Base-by-base conservation (phyloP, 352 stramenopile genomes). In the Sclerospora graminicola region DNA sequence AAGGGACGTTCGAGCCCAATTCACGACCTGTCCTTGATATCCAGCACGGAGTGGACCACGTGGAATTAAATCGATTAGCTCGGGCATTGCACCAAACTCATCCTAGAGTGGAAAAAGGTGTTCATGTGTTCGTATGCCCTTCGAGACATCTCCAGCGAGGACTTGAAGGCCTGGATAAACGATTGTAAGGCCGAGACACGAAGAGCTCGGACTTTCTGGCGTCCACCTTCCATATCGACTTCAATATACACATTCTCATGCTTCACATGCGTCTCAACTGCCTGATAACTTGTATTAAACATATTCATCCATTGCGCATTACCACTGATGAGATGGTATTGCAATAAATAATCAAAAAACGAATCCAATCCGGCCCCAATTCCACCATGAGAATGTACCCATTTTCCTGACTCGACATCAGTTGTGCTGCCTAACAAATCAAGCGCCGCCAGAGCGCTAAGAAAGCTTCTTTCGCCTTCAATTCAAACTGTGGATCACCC, bases 281-380 rank as follows among this genome's bases (percentile, higher is more conserved):
- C 77, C 14, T 54, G 55, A 43, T 94, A 94, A 41, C 75, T 90
- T 24, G 57, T 55, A 41, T 86, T 84, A 58, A 94, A 97, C 88
- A 98, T 97, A 8, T 73, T 71, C 60, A 97, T 69, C 82, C 94
- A 83, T 66, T 76, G 51, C 13, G 82, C 51, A 43, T 98, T 87
- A 15, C 87, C 87, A 57, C 96, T 97, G n/a, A 98, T 60, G 26
- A 98, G 66, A 54, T 97, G 87, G 49, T 95, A 94, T 61, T 99
- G 99, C n/a, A 98, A 57, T 26, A 98, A 54, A 60, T 98, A 98
- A 66, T 99, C 96, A 50, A 97, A 98, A 58, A 96, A 99, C 34
- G 87, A 98, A 64, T 99, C 96, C 1, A 96, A 78, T 16, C 97
- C 97, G 0, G 83, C 82, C 20, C 91, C 92, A 40, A 98, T 90